Conservation (phyloP, 768 basidiomycete species). For the Grammothele lineata region DNA sequence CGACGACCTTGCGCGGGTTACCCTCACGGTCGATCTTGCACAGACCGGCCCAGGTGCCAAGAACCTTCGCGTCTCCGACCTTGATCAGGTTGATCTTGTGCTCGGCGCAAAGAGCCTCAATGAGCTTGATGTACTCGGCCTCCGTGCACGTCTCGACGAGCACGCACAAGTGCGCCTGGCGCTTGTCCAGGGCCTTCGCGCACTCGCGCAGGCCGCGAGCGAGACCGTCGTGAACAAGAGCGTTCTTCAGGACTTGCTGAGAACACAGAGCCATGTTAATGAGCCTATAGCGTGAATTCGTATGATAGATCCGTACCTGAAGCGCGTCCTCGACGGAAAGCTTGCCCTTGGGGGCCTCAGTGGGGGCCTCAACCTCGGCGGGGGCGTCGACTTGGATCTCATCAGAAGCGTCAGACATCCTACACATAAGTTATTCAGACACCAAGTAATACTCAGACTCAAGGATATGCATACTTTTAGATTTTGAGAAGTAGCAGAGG, state of each 20-base stretch:
- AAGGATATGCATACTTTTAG: conserved; percentile 21
- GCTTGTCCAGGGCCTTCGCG: conserved; percentile 97
- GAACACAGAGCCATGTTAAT: too few relatives aligned
- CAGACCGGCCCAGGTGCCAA: conserved; percentile 97
- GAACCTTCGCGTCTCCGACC: conserved; percentile 95
- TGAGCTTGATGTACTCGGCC: conserved; percentile 99
- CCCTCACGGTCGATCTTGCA: conserved; percentile 99
- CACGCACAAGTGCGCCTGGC: conserved; percentile 97
- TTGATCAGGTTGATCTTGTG: conserved; percentile 99
- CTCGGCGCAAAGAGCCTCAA: conserved; percentile 98
- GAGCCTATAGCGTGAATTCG: not conserved
- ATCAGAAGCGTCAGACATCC: conserved; percentile 99
- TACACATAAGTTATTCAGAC: conserved; percentile 22
- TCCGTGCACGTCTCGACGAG: conserved; percentile 99
- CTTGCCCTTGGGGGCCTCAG: conserved; percentile 93
- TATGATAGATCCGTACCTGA: conserved; percentile 58
- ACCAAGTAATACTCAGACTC: not conserved
- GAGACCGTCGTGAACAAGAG: conserved; percentile 96
- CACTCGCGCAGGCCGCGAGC: conserved; percentile 96
- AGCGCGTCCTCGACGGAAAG: conserved; percentile 94
- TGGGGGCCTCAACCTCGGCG: conserved; percentile 77
- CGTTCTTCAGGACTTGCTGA: conserved; percentile 98
- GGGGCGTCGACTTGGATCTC: conserved; percentile 74
- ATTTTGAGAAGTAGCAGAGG: conserved; percentile 16
- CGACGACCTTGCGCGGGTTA: conserved; percentile 94